Conservation (phyloP, 805 yeast genomes). For the Saccharomycopsis malanga region DNA sequence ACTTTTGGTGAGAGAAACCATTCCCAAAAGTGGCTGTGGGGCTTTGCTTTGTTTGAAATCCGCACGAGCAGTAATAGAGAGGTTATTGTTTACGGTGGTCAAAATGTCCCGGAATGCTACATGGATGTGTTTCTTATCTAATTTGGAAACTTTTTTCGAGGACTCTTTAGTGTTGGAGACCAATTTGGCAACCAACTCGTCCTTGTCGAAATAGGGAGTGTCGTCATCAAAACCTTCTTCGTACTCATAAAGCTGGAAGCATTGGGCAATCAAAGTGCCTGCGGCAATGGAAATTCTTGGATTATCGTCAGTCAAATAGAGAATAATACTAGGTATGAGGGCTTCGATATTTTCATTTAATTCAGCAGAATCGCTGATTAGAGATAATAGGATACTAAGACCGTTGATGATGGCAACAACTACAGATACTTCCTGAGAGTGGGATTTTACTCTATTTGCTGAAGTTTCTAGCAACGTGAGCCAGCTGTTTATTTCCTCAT, state of each 20-base stretch:
- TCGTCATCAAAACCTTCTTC: slow-evolving; percentile 36
- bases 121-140: slow-evolving; percentile 52
- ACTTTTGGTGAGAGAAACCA: not conserved
- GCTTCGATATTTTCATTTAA: slow-evolving; percentile 16
- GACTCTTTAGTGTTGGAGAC: slow-evolving; percentile 43
- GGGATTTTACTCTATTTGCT: not conserved
- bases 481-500: slow-evolving; percentile 9
- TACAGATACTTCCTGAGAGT: slow-evolving; percentile 2
- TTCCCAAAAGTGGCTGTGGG: slow-evolving; percentile 3
- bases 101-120: slow-evolving; percentile 55
- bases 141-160: slow-evolving; percentile 51
- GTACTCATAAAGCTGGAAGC: slow-evolving; percentile 15
- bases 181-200: slow-evolving; percentile 36
- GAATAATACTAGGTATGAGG: slow-evolving; percentile 8
- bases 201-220: slow-evolving; percentile 49
- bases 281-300: slow-evolving; percentile 11
- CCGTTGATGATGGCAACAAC: slow-evolving; percentile 14
- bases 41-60: not conserved
- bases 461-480: slow-evolving; percentile 6
- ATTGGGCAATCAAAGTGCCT: slow-evolving; percentile 16
- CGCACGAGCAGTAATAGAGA: slow-evolving; percentile 23
- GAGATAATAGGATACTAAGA: slow-evolving; percentile 11
- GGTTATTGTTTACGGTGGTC: slow-evolving; percentile 38
- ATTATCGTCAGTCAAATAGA: slow-evolving; percentile 13
- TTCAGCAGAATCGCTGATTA: slow-evolving; percentile 11